A percentile compares a stretch with the other conserved stretches of the same genome.
phyloP scores from a whole-genome alignment of 768 basidiomycete genomes.

The Chalciporus sphaerocephalus region DNA sequence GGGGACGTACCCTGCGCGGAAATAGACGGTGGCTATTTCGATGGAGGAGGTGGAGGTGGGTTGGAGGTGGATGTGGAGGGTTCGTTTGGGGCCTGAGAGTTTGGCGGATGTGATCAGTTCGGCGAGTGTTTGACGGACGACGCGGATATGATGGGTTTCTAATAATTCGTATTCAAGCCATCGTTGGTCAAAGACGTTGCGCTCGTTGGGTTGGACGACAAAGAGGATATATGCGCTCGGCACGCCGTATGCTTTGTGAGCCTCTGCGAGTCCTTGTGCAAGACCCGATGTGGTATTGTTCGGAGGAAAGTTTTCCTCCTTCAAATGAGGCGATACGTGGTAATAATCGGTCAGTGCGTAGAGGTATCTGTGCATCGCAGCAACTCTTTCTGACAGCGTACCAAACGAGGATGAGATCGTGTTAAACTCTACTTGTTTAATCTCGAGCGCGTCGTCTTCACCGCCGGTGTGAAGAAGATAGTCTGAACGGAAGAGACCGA shows the following conservation, averaged over 20 bases:
- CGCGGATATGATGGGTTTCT: conserved; percentile 70
- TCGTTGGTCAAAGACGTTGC: conserved; percentile 94
- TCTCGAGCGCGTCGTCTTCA: conserved; percentile 29
- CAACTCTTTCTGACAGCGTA: conserved; percentile 59
- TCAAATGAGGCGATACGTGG: conserved; percentile 49
- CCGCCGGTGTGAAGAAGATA: conserved; percentile 73
- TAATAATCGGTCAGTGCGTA: conserved; percentile 63
- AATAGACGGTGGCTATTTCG: conserved; percentile 88
- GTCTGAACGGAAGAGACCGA: conserved; percentile 92
- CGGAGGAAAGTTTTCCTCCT: conserved; percentile 55
- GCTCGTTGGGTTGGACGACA: conserved; percentile 83
- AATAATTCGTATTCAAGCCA: conserved; percentile 84
- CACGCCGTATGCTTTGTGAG: conserved; percentile 68
- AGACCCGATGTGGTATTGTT: conserved; percentile 72
- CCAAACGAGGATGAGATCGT: conserved; percentile 94
- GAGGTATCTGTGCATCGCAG: conserved; percentile 78
- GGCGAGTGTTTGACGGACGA: conserved; percentile 71
- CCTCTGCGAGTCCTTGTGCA: conserved; percentile 71
- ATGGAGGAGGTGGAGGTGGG: conserved; percentile 17
- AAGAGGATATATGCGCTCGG: conserved; percentile 64
- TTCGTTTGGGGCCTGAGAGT: conserved; percentile 42
- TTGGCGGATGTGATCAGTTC: conserved; percentile 58
- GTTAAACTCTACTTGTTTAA: conserved; percentile 98
- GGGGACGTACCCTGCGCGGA: conserved; percentile 85
- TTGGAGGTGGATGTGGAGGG: conserved; percentile 36